Evolutionary conservation across 768 basidiomycete genomes (phyloP), one percentile per base, ranked within the genome.

Genomic region (Tephrocybe sp.): DNA sequence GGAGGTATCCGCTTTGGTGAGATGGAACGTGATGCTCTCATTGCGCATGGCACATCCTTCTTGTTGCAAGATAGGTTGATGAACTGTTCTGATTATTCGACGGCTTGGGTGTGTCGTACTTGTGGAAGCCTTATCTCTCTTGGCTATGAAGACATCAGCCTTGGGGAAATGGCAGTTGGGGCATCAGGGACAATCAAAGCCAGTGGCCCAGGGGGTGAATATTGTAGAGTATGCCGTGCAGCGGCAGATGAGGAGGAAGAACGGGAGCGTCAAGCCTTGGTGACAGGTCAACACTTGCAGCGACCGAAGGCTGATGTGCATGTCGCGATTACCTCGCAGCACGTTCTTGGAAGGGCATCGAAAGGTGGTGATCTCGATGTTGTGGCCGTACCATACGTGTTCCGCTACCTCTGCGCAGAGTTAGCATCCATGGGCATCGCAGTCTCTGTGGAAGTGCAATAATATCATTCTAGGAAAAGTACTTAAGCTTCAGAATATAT

Each of bases 51-150:
- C 39, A 97, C 97, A 12, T 94, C 95, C 1, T 99, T 97, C 85
- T 78, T 99, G 35, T 82, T 99, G 19, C 97, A 99, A 75, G 97
- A 99, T 71, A 80, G 97, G 51, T 73, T 99, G 65, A 98, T 99
- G 97, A 99, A 99, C 72, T 99, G 97, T 66, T 98, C 96, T 22
- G 97, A 99, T 70, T 99, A 98, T 69, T 98, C 97, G 22, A 98
- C 94, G 0, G 92, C 97, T 3, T 99, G 97, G 97, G 95, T 98
- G 10, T 99, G 97, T 69, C 82, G 97, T 47, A 89, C 86, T 2
- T 99, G 97, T 65, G 97, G 97, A 14, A 94, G 91, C 64, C 77
- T 99, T 48, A 91, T 98, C 60, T 94, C 95, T 8, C 77, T 99
- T 47, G 97, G 97, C 19, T 98, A 96, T 68, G 95, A 98, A 55